Conservation (phyloP, 2,329 filamentous ascomycete genomes). For the Aspergillus eucalypticola region DNA sequence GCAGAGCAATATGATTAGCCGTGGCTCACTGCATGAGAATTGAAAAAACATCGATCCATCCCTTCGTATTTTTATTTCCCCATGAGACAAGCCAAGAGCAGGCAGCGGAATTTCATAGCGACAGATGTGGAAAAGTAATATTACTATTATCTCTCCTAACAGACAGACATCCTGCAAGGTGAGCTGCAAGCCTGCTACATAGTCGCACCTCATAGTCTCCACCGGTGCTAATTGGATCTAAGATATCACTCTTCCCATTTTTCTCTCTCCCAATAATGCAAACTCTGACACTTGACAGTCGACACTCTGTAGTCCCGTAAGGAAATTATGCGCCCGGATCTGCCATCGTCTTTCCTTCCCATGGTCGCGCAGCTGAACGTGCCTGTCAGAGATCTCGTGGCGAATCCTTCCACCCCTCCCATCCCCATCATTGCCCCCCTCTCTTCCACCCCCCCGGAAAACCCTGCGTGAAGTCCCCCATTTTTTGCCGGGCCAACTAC, state of each 20-base stretch:
- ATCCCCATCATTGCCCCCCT: too few species aligned
- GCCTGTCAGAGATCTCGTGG: neutral
- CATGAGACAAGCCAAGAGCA: constrained; percentile 4
- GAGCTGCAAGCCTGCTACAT: neutral
- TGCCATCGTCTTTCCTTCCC: neutral
- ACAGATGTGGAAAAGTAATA: neutral
- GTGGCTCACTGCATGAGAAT: neutral
- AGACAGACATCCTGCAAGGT: neutral
- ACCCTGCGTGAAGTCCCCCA: neutral
- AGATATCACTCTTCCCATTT: neutral
- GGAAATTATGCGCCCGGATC: neutral
- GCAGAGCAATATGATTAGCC: neutral
- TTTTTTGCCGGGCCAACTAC: neutral
- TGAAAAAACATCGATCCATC: neutral
- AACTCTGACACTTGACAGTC: constrained; percentile 1
- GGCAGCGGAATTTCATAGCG: neutral
- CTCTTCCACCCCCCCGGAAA: too few species aligned
- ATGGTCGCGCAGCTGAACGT: neutral
- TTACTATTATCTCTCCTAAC: neutral
- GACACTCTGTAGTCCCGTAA: neutral
- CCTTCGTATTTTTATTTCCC: neutral
- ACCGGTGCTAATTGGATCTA: neutral
- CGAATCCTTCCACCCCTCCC: neutral
- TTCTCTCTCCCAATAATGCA: neutral
- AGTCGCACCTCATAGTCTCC: neutral